These are phyloP conservation scores for Annulohypoxylon nitens DNA, from an alignment of 495 filamentous ascomycete genomes.

Conservation along the genomic window DNA sequence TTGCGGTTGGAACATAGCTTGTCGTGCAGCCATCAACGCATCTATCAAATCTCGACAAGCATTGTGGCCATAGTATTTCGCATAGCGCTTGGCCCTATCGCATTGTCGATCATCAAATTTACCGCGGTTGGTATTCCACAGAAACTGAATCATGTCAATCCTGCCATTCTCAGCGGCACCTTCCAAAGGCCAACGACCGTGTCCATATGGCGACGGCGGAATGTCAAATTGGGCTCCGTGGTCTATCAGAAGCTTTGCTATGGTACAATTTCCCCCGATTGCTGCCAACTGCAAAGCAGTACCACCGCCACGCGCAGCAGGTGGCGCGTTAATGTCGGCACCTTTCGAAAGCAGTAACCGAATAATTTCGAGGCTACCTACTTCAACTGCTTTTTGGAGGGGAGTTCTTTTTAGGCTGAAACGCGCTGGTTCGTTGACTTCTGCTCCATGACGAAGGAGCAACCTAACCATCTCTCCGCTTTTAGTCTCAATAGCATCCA, in stretches of 20 bases:
- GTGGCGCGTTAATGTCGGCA: conserved; percentile 42
- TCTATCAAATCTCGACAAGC: conserved; percentile 23
- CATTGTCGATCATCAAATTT: conserved; percentile 27
- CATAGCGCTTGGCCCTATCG: conserved; percentile 34
- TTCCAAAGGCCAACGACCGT: conserved; percentile 58
- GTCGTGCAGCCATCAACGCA: not conserved
- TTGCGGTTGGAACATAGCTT: not conserved
- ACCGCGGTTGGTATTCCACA: conserved; percentile 48
- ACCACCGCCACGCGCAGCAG: conserved; percentile 41
- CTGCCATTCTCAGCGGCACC: conserved; percentile 61
- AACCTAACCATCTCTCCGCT: conserved; percentile 44
- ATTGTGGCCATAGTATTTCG: conserved; percentile 31
- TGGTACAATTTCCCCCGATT: conserved; percentile 34
- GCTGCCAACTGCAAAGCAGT: conserved; percentile 46
- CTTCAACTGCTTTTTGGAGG: conserved; percentile 49
- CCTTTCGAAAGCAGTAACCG: conserved; percentile 29
- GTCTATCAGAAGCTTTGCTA: conserved; percentile 42
- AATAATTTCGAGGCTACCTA: conserved; percentile 46
- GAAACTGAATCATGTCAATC: conserved; percentile 59
- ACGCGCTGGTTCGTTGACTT: conserved; percentile 41
- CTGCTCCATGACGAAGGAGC: conserved; percentile 51
- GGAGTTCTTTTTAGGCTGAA: conserved; percentile 34
- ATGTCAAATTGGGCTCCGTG: conserved; percentile 46
- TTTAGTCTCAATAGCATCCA: conserved; percentile 33
- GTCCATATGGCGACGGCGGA: conserved; percentile 21